Percentiles rank a stretch among this genome's conserved stretches.
phyloP scores from a whole-genome alignment of 768 basidiomycete genomes.

The Amanita inopinata region DNA sequence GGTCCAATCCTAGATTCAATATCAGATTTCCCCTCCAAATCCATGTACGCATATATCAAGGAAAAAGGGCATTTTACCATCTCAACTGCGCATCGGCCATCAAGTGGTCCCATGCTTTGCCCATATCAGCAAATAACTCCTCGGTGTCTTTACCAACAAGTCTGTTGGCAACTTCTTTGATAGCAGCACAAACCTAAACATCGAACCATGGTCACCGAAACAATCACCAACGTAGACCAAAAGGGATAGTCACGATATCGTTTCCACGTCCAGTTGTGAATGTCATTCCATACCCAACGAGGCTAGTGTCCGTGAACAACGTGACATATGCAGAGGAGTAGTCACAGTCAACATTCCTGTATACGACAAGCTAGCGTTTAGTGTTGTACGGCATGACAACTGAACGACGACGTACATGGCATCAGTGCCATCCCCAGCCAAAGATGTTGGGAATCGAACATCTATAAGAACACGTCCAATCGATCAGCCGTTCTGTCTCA shows the following conservation, averaged over 20 bases:
- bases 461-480: slow-evolving; percentile 57
- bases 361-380: not conserved
- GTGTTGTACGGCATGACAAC: not conserved
- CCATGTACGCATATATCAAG: not conserved
- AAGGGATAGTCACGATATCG: slow-evolving; percentile 63
- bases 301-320: slow-evolving; percentile 62
- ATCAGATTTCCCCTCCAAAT: not conserved
- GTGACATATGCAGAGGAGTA: slow-evolving; percentile 91
- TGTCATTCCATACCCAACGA: slow-evolving; percentile 89
- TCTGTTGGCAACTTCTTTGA: slow-evolving; percentile 70
- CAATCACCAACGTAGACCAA: not conserved
- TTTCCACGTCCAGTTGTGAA: slow-evolving; percentile 94
- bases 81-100: slow-evolving; percentile 84
- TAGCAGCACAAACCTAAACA: slow-evolving; percentile 67
- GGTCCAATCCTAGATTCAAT: slow-evolving; percentile 69
- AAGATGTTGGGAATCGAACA: slow-evolving; percentile 85
- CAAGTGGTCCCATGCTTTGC: slow-evolving; percentile 80
- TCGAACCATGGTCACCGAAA: not conserved
- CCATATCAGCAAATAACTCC: slow-evolving; percentile 82
- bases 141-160: slow-evolving; percentile 78
- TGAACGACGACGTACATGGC: slow-evolving; percentile 60
- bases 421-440: slow-evolving; percentile 89
- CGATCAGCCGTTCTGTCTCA: too few species aligned
- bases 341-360: slow-evolving; percentile 93
- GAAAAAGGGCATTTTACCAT: slow-evolving; percentile 43